A percentile compares a stretch with the other conserved stretches of the same genome.
phyloP scores from a whole-genome alignment of 768 basidiomycete species.

The Boletus rex-veris region DNA sequence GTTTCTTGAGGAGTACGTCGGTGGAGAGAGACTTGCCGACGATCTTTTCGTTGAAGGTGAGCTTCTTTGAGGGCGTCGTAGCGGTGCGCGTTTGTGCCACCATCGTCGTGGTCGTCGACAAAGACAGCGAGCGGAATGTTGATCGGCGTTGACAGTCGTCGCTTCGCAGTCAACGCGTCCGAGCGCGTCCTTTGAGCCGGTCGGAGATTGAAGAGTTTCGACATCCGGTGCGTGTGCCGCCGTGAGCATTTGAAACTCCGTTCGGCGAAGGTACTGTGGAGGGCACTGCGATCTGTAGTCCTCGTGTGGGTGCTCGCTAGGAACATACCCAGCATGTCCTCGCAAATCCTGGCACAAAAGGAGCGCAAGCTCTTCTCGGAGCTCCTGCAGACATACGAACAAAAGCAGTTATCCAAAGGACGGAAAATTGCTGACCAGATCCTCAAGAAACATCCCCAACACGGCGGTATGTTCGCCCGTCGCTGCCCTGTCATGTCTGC shows the following conservation, averaged over 20 bases:
- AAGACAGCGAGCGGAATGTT: neutral
- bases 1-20: conserved; percentile 81
- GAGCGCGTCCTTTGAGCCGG: neutral
- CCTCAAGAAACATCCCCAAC: conserved; percentile 91
- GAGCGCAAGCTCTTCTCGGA: conserved; percentile 86
- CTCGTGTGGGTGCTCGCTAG: too few relatives aligned
- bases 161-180: conserved; percentile 13
- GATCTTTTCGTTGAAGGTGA: conserved; percentile 80
- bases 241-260: neutral
- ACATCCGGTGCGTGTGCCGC: neutral
- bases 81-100: conserved; percentile 71
- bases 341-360: conserved; percentile 61
- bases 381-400: conserved; percentile 82
- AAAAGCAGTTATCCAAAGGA: conserved; percentile 83
- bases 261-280: neutral
- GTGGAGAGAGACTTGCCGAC: conserved; percentile 71
- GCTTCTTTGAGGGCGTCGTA: conserved; percentile 52
- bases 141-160: neutral
- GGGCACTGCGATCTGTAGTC: too few relatives aligned
- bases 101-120: conserved; percentile 41
- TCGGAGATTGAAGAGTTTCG: conserved; percentile 7
- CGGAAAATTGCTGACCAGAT: conserved; percentile 90
- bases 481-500: neutral
- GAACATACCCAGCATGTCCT: conserved; percentile 16
- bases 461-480: conserved; percentile 72